These are phyloP conservation scores for Mycena crocata DNA, from an alignment of 768 basidiomycete genomes.

Conservation along the genomic window DNA sequence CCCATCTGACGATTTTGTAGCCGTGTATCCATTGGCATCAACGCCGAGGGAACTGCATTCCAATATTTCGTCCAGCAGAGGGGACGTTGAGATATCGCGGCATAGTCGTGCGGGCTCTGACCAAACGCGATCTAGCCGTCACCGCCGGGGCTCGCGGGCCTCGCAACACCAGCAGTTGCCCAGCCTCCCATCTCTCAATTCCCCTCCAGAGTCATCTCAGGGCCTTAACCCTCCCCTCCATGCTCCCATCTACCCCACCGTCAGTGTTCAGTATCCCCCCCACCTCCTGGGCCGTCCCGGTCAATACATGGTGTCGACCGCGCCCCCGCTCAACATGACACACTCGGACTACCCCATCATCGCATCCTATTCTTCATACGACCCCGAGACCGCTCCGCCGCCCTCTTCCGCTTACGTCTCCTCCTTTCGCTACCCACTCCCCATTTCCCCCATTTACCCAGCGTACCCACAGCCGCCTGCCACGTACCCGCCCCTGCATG, in stretches of 20 bases:
- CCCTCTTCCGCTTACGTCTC: slow-evolving; percentile 43
- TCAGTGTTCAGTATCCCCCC: slow-evolving; percentile 40
- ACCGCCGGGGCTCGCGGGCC: slow-evolving; percentile 6
- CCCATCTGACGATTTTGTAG: slow-evolving; percentile 15
- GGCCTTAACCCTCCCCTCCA: no score
- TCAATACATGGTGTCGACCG: slow-evolving; percentile 61
- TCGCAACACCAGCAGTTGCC: neutral
- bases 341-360: slow-evolving; percentile 56
- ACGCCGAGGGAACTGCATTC: neutral
- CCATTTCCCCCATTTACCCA: slow-evolving; percentile 40
- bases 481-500: slow-evolving; percentile 45
- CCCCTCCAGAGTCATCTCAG: slow-evolving; percentile 10
- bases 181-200: slow-evolving; percentile 4
- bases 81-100: slow-evolving; percentile 16
- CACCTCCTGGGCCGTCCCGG: slow-evolving; percentile 49
- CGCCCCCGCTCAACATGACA: slow-evolving; percentile 49
- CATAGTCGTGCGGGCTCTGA: slow-evolving; percentile 18
- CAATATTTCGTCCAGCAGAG: neutral
- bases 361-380: slow-evolving; percentile 39
- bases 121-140: slow-evolving; percentile 11
- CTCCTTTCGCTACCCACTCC: slow-evolving; percentile 49
- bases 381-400: slow-evolving; percentile 40
- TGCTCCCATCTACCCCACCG: slow-evolving; percentile 10
- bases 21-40: slow-evolving; percentile 25
- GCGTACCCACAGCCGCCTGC: slow-evolving; percentile 44